Evolutionary conservation across 371 early-diverging fungal species (phyloP).

Genomic region (Apophysomyces elegans): DNA sequence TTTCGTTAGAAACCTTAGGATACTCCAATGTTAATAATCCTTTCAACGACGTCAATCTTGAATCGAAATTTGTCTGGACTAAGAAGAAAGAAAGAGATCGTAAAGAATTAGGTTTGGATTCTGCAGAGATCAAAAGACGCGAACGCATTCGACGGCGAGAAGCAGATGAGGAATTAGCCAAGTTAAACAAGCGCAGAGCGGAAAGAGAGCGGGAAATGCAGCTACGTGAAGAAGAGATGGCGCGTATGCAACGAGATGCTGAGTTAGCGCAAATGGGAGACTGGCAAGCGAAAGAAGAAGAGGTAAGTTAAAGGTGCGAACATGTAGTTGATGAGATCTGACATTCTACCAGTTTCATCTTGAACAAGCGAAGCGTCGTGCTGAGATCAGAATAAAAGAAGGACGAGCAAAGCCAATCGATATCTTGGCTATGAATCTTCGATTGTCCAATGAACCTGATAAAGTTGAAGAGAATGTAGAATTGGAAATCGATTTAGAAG

Average conservation of each 20-base stretch:
- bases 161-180: constrained; percentile 78
- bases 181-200: constrained; percentile 76
- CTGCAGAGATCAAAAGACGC: constrained; percentile 57
- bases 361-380: constrained; percentile 87
- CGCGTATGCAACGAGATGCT: constrained; percentile 75
- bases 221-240: constrained; percentile 82
- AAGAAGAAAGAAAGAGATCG: constrained; percentile 70
- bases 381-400: constrained; percentile 88
- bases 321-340: neutral
- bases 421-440: constrained; percentile 88
- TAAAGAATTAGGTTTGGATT: constrained; percentile 63
- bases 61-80: constrained; percentile 88
- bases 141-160: constrained; percentile 75
- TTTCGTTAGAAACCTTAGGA: constrained; percentile 39
- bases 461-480: constrained; percentile 74
- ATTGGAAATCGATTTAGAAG: constrained; percentile 83
- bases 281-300: constrained; percentile 92
- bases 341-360: constrained; percentile 70
- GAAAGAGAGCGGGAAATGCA: constrained; percentile 84
- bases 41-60: constrained; percentile 81
- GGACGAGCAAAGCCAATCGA: constrained; percentile 93
- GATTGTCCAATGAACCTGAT: constrained; percentile 73
- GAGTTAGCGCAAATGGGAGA: constrained; percentile 91
- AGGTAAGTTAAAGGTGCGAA: constrained; percentile 32
- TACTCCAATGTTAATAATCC: constrained; percentile 83